A percentile compares a stretch with the other conserved stretches of the same genome.
Evolutionary conservation across 768 basidiomycete genomes (phyloP).

Genomic region (Suillus subluteus): DNA sequence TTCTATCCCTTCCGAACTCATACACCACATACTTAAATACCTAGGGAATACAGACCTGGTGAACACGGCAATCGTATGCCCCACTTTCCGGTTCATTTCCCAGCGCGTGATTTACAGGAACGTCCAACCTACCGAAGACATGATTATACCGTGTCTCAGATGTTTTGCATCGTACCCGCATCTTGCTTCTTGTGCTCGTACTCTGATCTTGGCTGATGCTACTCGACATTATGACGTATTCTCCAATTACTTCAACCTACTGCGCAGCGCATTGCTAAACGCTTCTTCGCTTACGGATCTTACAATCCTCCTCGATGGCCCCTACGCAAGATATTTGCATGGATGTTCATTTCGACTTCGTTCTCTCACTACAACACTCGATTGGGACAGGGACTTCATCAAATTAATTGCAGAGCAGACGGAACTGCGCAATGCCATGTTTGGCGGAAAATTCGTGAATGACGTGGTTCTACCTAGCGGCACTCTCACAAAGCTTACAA

Average conservation of each 20-base stretch:
- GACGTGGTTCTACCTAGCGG: conserved; percentile 15
- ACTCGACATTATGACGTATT: conserved; percentile 8
- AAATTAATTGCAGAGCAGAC: conserved; percentile 26
- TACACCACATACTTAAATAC: conserved; percentile 15
- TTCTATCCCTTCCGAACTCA: conserved; percentile 15
- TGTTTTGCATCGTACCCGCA: conserved; percentile 14
- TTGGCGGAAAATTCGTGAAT: conserved; percentile 24
- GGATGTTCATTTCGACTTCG: conserved; percentile 30
- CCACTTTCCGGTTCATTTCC: conserved; percentile 11
- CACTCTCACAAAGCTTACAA: conserved; percentile 25
- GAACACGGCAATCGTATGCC: conserved; percentile 6
- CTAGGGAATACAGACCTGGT: conserved; percentile 12
- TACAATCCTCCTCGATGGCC: conserved; percentile 28
- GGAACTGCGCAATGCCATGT: conserved; percentile 23
- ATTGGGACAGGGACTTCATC: conserved; percentile 26
- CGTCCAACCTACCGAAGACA: conserved; percentile 6
- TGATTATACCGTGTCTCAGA: conserved; percentile 18
- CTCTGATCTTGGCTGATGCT: conserved; percentile 12
- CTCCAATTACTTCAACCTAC: conserved; percentile 16
- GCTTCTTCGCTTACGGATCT: conserved; percentile 29
- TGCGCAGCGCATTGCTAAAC: conserved; percentile 24
- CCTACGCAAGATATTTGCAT: conserved; percentile 21
- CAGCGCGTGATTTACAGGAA: conserved; percentile 17
- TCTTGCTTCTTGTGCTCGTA: conserved; percentile 17
- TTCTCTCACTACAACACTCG: conserved; percentile 26